These are phyloP conservation scores for Euptelea pleiosperma DNA, from an alignment of 164 flowering plant genomes.

Conservation along the genomic window DNA sequence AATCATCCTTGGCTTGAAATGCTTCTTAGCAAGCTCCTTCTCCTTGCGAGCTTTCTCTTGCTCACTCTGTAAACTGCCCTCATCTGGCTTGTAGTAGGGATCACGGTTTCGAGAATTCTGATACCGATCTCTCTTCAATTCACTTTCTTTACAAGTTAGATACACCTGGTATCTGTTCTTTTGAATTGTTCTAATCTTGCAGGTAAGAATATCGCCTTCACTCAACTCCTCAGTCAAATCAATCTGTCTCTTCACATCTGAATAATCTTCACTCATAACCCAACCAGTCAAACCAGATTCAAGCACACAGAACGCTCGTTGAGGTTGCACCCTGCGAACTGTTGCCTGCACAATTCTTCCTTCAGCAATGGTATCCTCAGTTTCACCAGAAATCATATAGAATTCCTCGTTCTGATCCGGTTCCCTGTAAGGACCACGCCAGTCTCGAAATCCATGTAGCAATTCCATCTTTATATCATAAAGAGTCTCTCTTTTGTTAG, in stretches of 20 bases:
- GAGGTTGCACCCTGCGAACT: slow-evolving; percentile 70
- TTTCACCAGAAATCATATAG: slow-evolving; percentile 87
- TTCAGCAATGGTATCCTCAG: slow-evolving; percentile 74
- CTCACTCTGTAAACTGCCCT: slow-evolving; percentile 43
- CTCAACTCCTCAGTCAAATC: slow-evolving; percentile 63
- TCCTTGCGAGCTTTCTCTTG: slow-evolving; percentile 77
- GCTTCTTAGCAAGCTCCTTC: slow-evolving; percentile 87
- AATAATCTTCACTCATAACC: slow-evolving; percentile 60
- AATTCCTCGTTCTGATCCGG: slow-evolving; percentile 86
- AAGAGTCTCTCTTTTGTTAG: slow-evolving; percentile 61
- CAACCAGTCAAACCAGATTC: slow-evolving; percentile 90
- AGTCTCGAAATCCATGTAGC: slow-evolving; percentile 79
- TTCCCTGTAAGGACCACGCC: slow-evolving; percentile 66
- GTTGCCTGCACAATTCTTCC: slow-evolving; percentile 86
- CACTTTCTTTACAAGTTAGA: slow-evolving; percentile 63
- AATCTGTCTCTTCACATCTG: slow-evolving; percentile 53
- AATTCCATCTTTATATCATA: slow-evolving; percentile 68
- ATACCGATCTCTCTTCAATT: slow-evolving; percentile 44
- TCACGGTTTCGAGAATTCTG: slow-evolving; percentile 37
- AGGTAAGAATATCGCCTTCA: slow-evolving; percentile 72
- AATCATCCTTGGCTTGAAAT: slow-evolving; percentile 90
- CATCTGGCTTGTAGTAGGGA: slow-evolving; percentile 73
- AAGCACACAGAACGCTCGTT: slow-evolving; percentile 60
- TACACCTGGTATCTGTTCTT: slow-evolving; percentile 73
- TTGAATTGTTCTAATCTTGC: slow-evolving; percentile 65